Base-by-base conservation (phyloP, 2,329 filamentous ascomycete species). In the Xylariaceae sp. region DNA sequence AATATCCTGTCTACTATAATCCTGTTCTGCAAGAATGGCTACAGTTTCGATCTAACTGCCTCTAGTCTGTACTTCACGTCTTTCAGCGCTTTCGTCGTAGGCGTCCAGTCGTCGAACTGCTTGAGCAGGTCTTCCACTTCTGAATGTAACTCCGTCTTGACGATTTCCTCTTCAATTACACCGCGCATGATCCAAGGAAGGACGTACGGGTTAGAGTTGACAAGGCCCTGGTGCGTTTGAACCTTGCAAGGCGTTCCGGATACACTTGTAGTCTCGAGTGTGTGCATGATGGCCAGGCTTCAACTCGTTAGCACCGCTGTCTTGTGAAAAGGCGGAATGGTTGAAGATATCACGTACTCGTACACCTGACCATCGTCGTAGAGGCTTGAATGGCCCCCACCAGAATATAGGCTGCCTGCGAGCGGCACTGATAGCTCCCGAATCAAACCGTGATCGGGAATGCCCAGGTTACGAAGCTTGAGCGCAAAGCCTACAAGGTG, bases 111-210 rank as follows among this genome's bases (percentile, higher is more conserved):
- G 68, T 97, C 91, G 71, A 97, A 99, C 70, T 95, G 85, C 56
- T 77, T 78, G n/a, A 99, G 75, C 49, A 99, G 72, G 66, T 90
- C 82, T 57, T 82, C 81, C 5, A 89, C 90, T 72, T 99, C 94
- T 79, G 73, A 19, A 45, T 34, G 83, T 83, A 95, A 73, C 67
- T 95, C 88, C 27, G 83, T 88, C 70, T 88, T 91, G 29, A 97
- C 92, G 65, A 90, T 84, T 19, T 94, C 87, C 70, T 99, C 94
- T 68, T 97, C 94, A 2, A 99, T 74, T 54, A 99, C 74, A 0
- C 94, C 94, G 6, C 94, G 83, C 85, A 99, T 94, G 37, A 94
- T 92, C 86, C 95, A 99, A 0, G 94, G 94, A 11, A 99, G 75
- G 53, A 94, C 86, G 67, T 92, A 97, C 0, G 92, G 92, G 65